Conservation (phyloP, 306 rosid genomes). For the Ziziphus jujuba region DNA sequence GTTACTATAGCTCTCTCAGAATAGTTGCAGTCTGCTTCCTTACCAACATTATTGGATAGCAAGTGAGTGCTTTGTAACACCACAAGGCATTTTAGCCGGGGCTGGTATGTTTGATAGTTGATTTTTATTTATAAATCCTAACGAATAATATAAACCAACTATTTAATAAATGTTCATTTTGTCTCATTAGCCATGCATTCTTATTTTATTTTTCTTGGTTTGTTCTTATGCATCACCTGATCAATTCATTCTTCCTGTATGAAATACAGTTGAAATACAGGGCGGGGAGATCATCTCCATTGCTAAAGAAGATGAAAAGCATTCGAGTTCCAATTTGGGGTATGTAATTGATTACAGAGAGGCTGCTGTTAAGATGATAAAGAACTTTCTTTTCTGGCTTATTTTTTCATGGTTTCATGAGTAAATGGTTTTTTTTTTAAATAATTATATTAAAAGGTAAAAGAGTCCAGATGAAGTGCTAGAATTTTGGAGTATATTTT, state of each 20-base stretch:
- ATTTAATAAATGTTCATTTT: not conserved
- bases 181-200: not conserved
- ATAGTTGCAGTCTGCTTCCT: slow-evolving; percentile 72
- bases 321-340: slow-evolving; percentile 34
- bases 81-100: slow-evolving; percentile 80
- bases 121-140: not conserved
- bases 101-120: slow-evolving; percentile 50
- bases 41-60: slow-evolving; percentile 67
- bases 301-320: slow-evolving; percentile 51
- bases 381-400: slow-evolving; percentile 4
- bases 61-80: slow-evolving; percentile 84
- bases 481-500: too few relatives aligned
- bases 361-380: slow-evolving; percentile 64
- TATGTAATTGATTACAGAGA: slow-evolving; percentile 71
- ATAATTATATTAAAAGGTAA: too few relatives aligned
- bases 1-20: slow-evolving; percentile 28
- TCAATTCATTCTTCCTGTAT: not conserved
- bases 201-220: not conserved
- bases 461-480: too few relatives aligned
- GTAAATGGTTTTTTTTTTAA: too few relatives aligned
- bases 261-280: slow-evolving; percentile 66
- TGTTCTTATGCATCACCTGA: not conserved
- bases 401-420: not conserved
- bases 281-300: slow-evolving; percentile 68
- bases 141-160: not conserved